Base-by-base conservation (phyloP, 257 asterid species). In the Nicotiana undulata region DNA sequence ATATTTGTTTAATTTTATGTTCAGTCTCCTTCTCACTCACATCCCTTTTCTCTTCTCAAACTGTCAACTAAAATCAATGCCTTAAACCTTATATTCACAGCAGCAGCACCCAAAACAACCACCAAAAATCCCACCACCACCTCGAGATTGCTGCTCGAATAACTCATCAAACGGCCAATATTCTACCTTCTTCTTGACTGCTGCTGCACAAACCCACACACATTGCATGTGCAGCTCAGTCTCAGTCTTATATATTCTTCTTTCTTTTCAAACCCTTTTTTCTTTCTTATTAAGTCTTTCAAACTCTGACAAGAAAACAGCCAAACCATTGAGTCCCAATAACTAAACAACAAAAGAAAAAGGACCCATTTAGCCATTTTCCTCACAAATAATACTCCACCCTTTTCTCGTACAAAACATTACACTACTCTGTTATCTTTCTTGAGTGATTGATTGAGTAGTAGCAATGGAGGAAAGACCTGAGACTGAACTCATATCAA, bases 401-500 rank as follows among this genome's bases (percentile, higher is more conserved):
- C 20, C 18, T 12, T 76, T 76, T 76, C 80, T 52, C 24, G 60
- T 58, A 28, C 37, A 15, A 63, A 9, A 40, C 49, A 40, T 9
- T 55, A 28, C 46, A 28, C 46, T 65, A 11, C 20, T 32, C 60
- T 59, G 28, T 58, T 58, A 3, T 40, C 12, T 40, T 40, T 40
- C 12, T 40, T n/a, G 13, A 58, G 63, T 58, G 29, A 53, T 55
- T 18, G 11, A 8, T 75, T 79, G 34, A 37, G 66, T 60, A 11
- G 9, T 52, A 31, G 20, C 28, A 0, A 91, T 93, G 99, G 99
- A 93, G 88, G 99, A 96, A 63, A 84, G 97, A 85, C 95, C 97
- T 20, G 99, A 94, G n/a, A 91, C 98, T 0, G 99, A 96, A 90
- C 92, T 96, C 12, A 90, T 96, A 61, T 96, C 99, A 4, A 91